Conservation (phyloP, 2,329 filamentous ascomycete genomes). For the Hirsutella rhossiliensis region DNA sequence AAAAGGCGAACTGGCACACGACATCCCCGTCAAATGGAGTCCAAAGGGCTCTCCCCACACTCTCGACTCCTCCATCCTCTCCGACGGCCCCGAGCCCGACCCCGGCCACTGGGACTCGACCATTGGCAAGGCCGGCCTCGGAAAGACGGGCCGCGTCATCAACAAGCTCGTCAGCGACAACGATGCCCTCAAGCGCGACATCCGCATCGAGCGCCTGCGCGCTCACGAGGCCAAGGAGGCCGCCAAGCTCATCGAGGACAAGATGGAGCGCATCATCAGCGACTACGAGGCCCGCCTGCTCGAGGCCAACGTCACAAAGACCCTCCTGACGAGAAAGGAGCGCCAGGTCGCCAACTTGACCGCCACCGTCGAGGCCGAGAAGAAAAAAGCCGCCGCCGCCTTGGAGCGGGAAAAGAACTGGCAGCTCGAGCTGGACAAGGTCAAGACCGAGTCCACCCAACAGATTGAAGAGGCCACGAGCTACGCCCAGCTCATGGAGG, state of each 20-base stretch:
- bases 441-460: slow-evolving; percentile 43
- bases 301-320: slow-evolving; percentile 59
- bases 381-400: slow-evolving; percentile 46
- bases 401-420: slow-evolving; percentile 47
- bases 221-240: slow-evolving; percentile 61
- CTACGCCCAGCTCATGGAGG: slow-evolving; percentile 55
- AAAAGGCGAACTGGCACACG: slow-evolving; percentile 17
- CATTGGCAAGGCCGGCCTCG: slow-evolving; percentile 56
- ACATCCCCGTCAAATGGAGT: slow-evolving; percentile 19
- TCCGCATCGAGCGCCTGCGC: slow-evolving; percentile 51
- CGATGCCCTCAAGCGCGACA: slow-evolving; percentile 62
- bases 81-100: slow-evolving; percentile 22
- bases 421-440: slow-evolving; percentile 53
- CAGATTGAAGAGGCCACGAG: slow-evolving; percentile 55
- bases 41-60: not conserved
- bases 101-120: slow-evolving; percentile 49
- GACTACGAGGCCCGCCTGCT: slow-evolving; percentile 61
- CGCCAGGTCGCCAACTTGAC: slow-evolving; percentile 61
- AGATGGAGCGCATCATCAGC: slow-evolving; percentile 53
- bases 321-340: slow-evolving; percentile 59
- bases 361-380: slow-evolving; percentile 50
- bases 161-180: slow-evolving; percentile 74
- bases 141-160: slow-evolving; percentile 68
- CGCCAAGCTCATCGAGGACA: slow-evolving; percentile 55
- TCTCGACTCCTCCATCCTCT: not conserved